phyloP scores from a whole-genome alignment of 495 filamentous ascomycete species.

The Haplographium delicatum region DNA sequence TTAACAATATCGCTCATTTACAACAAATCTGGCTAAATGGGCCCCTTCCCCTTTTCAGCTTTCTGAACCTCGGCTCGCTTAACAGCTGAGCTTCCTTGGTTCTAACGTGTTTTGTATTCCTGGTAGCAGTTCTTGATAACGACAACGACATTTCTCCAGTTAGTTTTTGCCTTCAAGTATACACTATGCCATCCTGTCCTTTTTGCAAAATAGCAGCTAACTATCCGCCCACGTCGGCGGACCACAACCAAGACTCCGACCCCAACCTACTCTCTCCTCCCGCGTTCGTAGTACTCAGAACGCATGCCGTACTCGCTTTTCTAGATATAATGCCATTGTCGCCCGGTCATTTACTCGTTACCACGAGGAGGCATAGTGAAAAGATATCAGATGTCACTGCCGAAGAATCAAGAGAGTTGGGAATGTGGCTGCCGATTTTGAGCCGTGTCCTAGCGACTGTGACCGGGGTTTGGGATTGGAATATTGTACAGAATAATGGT shows the following conservation, averaged over 20 bases:
- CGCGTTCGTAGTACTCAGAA: constrained; percentile 69
- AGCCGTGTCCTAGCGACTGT: constrained; percentile 62
- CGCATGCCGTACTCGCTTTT: constrained; percentile 70
- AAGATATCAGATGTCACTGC: constrained; percentile 62
- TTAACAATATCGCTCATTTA: too few species aligned
- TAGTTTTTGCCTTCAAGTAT: background rate
- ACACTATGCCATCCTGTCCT: constrained; percentile 38
- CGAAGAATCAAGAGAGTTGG: constrained; percentile 53
- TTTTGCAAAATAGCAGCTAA: constrained; percentile 59
- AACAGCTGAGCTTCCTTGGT: background rate
- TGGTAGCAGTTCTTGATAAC: too few species aligned
- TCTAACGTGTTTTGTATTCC: too few species aligned
- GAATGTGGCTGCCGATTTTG: constrained; percentile 68
- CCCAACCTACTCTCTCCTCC: constrained; percentile 33
- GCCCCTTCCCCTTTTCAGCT: background rate
- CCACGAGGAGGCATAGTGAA: constrained; percentile 62
- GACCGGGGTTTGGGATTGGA: constrained; percentile 70
- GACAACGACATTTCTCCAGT: background rate
- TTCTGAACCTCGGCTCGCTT: background rate
- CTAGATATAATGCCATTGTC: constrained; percentile 86
- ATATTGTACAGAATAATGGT: constrained; percentile 95
- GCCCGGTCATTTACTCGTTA: constrained; percentile 71
- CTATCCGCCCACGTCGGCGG: constrained; percentile 41
- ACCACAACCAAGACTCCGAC: constrained; percentile 23
- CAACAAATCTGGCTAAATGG: too few species aligned